These are phyloP conservation scores for Lactarius indigo DNA, from an alignment of 768 basidiomycete species.

Conservation along the genomic window DNA sequence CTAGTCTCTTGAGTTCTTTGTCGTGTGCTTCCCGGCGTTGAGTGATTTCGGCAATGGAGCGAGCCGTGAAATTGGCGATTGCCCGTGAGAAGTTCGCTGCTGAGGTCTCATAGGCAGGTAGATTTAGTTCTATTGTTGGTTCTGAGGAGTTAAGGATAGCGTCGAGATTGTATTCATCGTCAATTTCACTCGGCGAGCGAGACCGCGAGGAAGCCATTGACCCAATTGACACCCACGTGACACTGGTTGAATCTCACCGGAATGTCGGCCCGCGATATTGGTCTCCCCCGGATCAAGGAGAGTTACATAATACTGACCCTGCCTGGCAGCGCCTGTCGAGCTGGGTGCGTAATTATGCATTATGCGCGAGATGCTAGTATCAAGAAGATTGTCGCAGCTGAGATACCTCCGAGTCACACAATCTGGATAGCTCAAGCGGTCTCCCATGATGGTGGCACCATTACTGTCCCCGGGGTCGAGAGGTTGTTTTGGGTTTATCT, in stretches of 20 bases:
- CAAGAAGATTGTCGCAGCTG: constrained; percentile 7
- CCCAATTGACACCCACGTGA: too few relatives aligned
- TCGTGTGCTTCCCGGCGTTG: background rate
- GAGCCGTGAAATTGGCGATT: background rate
- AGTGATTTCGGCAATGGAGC: background rate
- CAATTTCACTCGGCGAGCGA: too few relatives aligned
- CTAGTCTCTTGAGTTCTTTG: background rate
- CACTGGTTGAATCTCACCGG: too few relatives aligned
- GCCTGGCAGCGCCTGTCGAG: too few relatives aligned
- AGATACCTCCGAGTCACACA: background rate
- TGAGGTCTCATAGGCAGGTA: background rate
- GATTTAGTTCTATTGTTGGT: background rate
- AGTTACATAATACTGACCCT: too few relatives aligned
- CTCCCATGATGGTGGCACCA: background rate
- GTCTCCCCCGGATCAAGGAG: too few relatives aligned
- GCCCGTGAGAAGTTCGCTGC: background rate
- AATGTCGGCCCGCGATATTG: too few relatives aligned
- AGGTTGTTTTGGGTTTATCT: background rate
- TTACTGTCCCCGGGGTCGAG: background rate
- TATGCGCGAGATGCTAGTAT: background rate
- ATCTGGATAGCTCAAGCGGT: background rate
- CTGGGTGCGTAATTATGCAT: background rate
- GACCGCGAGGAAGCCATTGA: too few relatives aligned
- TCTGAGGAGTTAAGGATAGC: background rate
- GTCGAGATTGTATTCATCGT: background rate